Evolutionary conservation across 495 filamentous ascomycete genomes (phyloP), one percentile per base, ranked within the genome.

Genomic region (Podospora bellae-mahoneyi): DNA sequence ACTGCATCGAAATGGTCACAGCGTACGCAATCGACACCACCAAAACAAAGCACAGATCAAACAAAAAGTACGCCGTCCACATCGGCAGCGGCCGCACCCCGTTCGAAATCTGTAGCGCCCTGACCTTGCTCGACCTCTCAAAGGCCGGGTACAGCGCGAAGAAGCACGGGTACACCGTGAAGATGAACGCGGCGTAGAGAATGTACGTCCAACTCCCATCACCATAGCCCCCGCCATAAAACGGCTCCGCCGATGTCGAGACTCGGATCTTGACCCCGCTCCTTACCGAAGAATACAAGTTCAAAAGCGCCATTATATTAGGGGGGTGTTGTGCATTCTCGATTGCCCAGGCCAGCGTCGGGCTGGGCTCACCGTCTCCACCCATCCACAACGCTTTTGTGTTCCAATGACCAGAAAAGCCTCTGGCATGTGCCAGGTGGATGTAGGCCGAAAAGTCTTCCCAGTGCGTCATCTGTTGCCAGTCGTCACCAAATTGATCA

Each of bases 81-180:
- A 94, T 79, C 5, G 89, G 89, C 1, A 91, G 72, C 0, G 84
- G 84, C 32, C 90, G 80, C 13, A 91, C 90, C 55, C 90, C 91
- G 69, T 93, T 94, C 66, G 89, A 92, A 77, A 92, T 95, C 71
- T 95, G 89, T 32, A 96, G 79, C 13, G 89, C 88, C 30, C 92
- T 81, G 34, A 96, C 89, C 59, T 92, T 90, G 20, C 87, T 78
- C 16, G 89, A 77, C 30, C 91, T 83, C 76, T 96, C 92, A 7
- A 89, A 76, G 0, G 90, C 93, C 26, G 91, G 90, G 79, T 96
- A 96, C 15, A 96, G 83, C 0, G 89, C 88, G 71, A 94, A 94
- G 79, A 96, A 91, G 10, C 88, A 90, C 5, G 92, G 92, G 73
- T 88, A 94, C 0, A 86, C 86, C 13, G 85, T 80, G 81, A 93